Base-by-base conservation (phyloP, 345 rosid species). In the Citrus mangshanensis region DNA sequence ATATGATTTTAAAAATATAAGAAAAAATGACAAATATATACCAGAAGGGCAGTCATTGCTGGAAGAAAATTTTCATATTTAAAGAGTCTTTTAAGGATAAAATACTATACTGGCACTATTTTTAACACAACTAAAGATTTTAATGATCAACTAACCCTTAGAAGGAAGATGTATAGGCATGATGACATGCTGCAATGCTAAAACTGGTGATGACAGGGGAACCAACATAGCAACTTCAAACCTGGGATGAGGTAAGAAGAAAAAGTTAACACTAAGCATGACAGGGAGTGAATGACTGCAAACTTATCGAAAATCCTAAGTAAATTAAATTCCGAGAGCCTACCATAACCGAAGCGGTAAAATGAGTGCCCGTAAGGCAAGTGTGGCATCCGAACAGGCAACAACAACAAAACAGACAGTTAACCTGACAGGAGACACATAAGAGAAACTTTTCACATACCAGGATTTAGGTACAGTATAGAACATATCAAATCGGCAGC, bases 351-450 rank as follows among this genome's bases (percentile, higher is more conserved):
- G 87, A 79, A 87, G 92, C 27, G 99, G 99, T 77, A 92, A 85
- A 77, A 96, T 82, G 3, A 94, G 89, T 73, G 97, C 98, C 74
- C 96, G 91, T 75, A 96, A 68, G 76, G 89, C 85, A 77, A 96
- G 89, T 18, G 97, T 89, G 66, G 97, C 99, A 90, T 96, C 97
- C 35, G 99, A 96, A 84, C 97, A 91, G 79, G 99, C 93, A 77
- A 92, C 92, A 38, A 84, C 86, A 34, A 91, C 88, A 82, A 93
- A 94, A 81, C 99, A 96, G 86, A 94, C 84, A 37, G 86, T 91
- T 81, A 87, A 84, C 93, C 99, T 96, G 95, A 73, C 79, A 85
- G 64, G 38, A 78, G 70, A 79, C 24, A 80, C 69, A 59, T 46
- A 66, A 79, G 49, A 18, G 24, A 19, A 56, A 5, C 16, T 49